Evolutionary conservation across 306 rosid genomes (phyloP).

Genomic region (Acacia acuminata): DNA sequence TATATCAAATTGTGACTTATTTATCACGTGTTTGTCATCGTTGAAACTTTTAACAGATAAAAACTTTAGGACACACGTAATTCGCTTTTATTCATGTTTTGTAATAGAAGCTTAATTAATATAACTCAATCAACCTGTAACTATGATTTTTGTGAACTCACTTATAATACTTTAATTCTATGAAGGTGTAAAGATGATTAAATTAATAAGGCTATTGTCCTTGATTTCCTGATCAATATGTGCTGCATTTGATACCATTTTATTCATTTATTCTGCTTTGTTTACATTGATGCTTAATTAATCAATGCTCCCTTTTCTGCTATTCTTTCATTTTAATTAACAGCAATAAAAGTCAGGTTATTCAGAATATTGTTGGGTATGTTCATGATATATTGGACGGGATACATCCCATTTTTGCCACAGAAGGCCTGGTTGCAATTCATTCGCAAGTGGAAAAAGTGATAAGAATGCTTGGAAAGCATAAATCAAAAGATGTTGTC

Average conservation of each 20-base stretch:
- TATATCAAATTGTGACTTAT: too few species aligned
- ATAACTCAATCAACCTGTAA: neutral
- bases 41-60: too few species aligned
- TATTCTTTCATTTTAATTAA: neutral
- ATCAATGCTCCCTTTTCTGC: neutral
- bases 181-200: neutral
- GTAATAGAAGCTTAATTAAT: neutral
- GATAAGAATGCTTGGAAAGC: neutral
- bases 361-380: neutral
- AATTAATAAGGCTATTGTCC: neutral
- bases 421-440: neutral
- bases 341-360: neutral
- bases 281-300: neutral
- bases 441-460: neutral
- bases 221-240: too few species aligned
- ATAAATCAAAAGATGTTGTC: neutral
- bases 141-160: neutral
- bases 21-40: too few species aligned
- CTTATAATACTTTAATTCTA: neutral
- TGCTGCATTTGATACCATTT: neutral
- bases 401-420: neutral
- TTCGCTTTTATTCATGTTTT: neutral
- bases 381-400: neutral
- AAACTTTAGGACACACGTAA: neutral
- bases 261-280: neutral